Evolutionary conservation across 1,284 basidiomycete species (phyloP).

Genomic region (Porodaedalea pini): DNA sequence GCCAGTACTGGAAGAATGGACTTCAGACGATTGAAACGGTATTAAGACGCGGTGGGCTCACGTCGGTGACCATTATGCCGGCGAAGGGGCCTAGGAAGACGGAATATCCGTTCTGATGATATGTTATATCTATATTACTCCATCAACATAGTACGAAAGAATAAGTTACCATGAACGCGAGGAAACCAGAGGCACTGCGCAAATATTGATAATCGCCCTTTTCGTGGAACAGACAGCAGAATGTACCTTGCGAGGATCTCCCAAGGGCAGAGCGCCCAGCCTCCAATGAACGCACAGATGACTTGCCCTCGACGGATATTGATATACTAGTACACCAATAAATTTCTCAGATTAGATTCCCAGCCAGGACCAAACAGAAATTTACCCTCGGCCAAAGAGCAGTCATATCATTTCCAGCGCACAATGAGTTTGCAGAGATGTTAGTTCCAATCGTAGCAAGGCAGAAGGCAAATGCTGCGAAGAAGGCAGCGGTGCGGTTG

Average conservation of each 20-base stretch:
- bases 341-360: too few species aligned
- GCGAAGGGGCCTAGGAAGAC: constrained; percentile 73
- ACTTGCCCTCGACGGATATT: constrained; percentile 75
- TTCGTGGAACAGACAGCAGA: not conserved
- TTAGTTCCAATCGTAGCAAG: constrained; percentile 72
- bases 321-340: constrained; percentile 46
- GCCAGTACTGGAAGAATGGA: constrained; percentile 50
- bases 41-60: constrained; percentile 31
- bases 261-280: constrained; percentile 61
- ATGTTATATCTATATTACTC: not conserved
- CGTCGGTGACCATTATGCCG: constrained; percentile 70
- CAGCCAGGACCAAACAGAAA: not conserved
- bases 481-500: constrained; percentile 76
- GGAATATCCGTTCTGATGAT: constrained; percentile 54
- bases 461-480: constrained; percentile 64
- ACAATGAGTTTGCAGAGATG: constrained; percentile 72
- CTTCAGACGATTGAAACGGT: not conserved
- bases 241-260: constrained; percentile 45
- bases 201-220: constrained; percentile 25
- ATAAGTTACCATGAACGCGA: constrained; percentile 42
- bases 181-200: constrained; percentile 43
- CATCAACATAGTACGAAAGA: not conserved
- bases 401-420: constrained; percentile 76
- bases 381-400: constrained; percentile 49
- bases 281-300: constrained; percentile 69